phyloP scores from a whole-genome alignment of 352 stramenopile genomes.

The Phytophthora pluvialis region DNA sequence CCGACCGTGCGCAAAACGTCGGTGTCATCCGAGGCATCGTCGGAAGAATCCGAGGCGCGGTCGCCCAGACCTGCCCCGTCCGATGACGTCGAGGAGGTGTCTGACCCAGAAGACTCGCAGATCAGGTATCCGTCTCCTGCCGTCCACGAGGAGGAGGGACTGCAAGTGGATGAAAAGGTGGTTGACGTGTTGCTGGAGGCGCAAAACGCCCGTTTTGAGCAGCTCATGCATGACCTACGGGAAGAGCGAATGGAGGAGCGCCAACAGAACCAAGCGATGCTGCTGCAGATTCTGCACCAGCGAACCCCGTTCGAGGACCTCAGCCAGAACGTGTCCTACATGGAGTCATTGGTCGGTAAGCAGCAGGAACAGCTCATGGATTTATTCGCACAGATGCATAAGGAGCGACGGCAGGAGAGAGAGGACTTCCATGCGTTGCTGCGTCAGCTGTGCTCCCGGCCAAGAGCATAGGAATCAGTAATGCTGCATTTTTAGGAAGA shows the following conservation, averaged over 20 bases:
- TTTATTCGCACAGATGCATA: constrained; percentile 46
- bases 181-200: constrained; percentile 37
- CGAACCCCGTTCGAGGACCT: constrained; percentile 34
- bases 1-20: constrained; percentile 32
- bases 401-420: constrained; percentile 44
- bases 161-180: constrained; percentile 35
- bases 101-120: constrained; percentile 21
- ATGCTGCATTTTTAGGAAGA: constrained; percentile 12
- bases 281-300: constrained; percentile 40
- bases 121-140: not conserved
- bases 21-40: constrained; percentile 34
- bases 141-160: constrained; percentile 16
- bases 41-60: constrained; percentile 9
- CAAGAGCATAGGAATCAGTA: constrained; percentile 22
- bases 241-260: constrained; percentile 45
- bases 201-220: constrained; percentile 42
- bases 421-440: constrained; percentile 41
- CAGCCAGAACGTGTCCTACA: constrained; percentile 23
- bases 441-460: constrained; percentile 23
- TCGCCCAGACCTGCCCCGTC: constrained; percentile 26
- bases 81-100: constrained; percentile 33
- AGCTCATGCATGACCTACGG: constrained; percentile 36
- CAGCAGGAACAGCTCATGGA: constrained; percentile 48
- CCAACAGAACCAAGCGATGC: constrained; percentile 42
- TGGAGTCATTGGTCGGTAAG: constrained; percentile 39